Evolutionary conservation across 805 yeast genomes (phyloP).

Genomic region (Schizosaccharomyces osmophilus): DNA sequence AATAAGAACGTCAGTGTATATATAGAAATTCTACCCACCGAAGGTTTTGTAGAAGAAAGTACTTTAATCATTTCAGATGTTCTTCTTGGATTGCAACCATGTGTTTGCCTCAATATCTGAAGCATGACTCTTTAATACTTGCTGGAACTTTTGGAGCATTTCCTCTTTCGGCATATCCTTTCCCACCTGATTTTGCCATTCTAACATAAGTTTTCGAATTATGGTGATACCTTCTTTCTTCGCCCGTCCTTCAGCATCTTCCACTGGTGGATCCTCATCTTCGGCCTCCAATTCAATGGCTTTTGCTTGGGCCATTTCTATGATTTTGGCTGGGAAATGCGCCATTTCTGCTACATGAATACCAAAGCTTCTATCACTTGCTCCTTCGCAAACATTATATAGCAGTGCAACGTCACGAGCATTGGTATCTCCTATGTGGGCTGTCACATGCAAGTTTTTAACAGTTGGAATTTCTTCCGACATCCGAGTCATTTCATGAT

Average conservation of each 20-base stretch:
- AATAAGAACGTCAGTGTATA: too few species aligned
- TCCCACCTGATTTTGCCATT: neutral
- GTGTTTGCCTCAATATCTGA: neutral
- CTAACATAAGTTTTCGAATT: neutral
- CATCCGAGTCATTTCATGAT: slow-evolving; percentile 77
- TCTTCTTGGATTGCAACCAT: neutral
- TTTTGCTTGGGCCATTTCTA: slow-evolving; percentile 85
- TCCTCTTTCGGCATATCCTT: neutral
- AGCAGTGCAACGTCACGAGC: slow-evolving; percentile 30
- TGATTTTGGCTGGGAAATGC: slow-evolving; percentile 70
- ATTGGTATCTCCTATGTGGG: slow-evolving; percentile 37
- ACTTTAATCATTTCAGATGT: too few species aligned
- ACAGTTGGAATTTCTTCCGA: slow-evolving; percentile 37
- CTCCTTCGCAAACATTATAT: slow-evolving; percentile 90
- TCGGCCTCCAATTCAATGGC: slow-evolving; percentile 60
- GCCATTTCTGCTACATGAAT: slow-evolving; percentile 94
- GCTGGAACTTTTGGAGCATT: neutral
- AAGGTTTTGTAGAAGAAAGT: too few species aligned
- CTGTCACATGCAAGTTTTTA: slow-evolving; percentile 72
- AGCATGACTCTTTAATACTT: neutral
- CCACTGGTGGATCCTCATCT: slow-evolving; percentile 16
- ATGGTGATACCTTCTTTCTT: neutral
- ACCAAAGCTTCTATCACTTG: slow-evolving; percentile 88
- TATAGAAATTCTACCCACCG: too few species aligned
- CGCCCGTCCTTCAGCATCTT: slow-evolving; percentile 23